A percentile compares a stretch with the other conserved stretches of the same genome.
Evolutionary conservation across 352 stramenopile genomes (phyloP).

Genomic region (Phytopythium litorale): DNA sequence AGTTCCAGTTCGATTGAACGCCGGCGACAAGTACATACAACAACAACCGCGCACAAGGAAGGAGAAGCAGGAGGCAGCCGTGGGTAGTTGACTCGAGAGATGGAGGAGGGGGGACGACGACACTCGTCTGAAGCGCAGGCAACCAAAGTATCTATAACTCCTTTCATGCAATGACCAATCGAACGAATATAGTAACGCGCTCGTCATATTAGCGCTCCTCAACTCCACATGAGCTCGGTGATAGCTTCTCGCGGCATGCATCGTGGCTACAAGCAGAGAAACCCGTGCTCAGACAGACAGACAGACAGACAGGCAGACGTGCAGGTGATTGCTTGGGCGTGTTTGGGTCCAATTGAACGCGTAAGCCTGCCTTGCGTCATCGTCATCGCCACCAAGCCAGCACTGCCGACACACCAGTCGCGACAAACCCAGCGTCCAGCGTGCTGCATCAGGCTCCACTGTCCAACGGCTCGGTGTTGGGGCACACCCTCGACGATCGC

Average conservation of each 20-base stretch:
- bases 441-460: too few species aligned
- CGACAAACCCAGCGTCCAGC: too few species aligned
- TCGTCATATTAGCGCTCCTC: not conserved
- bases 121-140: not conserved
- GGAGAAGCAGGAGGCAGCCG: not conserved
- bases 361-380: too few species aligned
- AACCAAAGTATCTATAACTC: not conserved
- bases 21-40: not conserved
- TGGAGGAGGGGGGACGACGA: not conserved
- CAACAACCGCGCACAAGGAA: not conserved
- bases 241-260: too few species aligned
- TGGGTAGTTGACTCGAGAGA: not conserved
- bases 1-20: not conserved
- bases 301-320: too few species aligned
- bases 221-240: not conserved
- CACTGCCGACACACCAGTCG: too few species aligned
- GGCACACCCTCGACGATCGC: not conserved
- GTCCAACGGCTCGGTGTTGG: not conserved
- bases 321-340: too few species aligned
- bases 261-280: too few species aligned
- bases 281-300: too few species aligned
- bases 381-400: too few species aligned
- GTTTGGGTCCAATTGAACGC: too few species aligned
- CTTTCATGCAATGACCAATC: not conserved
- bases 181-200: not conserved